phyloP scores from a whole-genome alignment of 1,139 yeast species.

The Geotrichum cucujoidarum region DNA sequence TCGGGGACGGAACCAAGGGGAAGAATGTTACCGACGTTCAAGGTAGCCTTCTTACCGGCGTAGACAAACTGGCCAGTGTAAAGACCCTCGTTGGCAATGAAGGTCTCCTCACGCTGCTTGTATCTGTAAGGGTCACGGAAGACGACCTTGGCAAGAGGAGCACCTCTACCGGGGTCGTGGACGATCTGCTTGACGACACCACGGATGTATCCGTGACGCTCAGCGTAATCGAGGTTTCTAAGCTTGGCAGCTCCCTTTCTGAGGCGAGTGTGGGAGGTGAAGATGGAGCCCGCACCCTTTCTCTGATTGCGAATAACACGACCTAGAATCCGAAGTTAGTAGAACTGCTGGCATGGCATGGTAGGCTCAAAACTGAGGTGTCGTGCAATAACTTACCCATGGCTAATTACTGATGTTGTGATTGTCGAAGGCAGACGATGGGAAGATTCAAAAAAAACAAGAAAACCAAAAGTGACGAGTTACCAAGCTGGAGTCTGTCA shows the following conservation, averaged over 20 bases:
- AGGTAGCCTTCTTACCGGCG: slow-evolving; percentile 98
- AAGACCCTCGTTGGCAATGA: slow-evolving; percentile 99
- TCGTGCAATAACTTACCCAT: slow-evolving; percentile 19
- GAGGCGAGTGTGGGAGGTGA: slow-evolving; percentile 99
- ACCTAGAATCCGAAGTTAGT: slow-evolving; percentile 44
- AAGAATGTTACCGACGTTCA: slow-evolving; percentile 94
- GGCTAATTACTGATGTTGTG: slow-evolving; percentile 16
- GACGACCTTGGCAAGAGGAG: slow-evolving; percentile 97
- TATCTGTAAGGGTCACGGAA: slow-evolving; percentile 99
- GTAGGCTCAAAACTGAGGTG: not conserved
- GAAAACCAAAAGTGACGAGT: slow-evolving; percentile 3
- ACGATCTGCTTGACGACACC: slow-evolving; percentile 97
- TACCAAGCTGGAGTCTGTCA: not conserved
- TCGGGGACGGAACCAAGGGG: slow-evolving; percentile 98
- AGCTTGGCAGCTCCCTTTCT: slow-evolving; percentile 99
- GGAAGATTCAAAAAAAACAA: slow-evolving; percentile 12
- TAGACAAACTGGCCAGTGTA: slow-evolving; percentile 98
- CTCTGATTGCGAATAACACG: slow-evolving; percentile 99
- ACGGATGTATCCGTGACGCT: slow-evolving; percentile 99
- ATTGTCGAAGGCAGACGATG: slow-evolving; percentile 19
- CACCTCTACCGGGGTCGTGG: slow-evolving; percentile 99
- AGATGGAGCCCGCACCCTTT: slow-evolving; percentile 99
- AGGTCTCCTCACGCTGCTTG: slow-evolving; percentile 96
- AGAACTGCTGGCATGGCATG: not conserved
- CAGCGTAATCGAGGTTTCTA: slow-evolving; percentile 98